phyloP scores from a whole-genome alignment of 768 basidiomycete species.

The Rhodosporidiobolus sp. region DNA sequence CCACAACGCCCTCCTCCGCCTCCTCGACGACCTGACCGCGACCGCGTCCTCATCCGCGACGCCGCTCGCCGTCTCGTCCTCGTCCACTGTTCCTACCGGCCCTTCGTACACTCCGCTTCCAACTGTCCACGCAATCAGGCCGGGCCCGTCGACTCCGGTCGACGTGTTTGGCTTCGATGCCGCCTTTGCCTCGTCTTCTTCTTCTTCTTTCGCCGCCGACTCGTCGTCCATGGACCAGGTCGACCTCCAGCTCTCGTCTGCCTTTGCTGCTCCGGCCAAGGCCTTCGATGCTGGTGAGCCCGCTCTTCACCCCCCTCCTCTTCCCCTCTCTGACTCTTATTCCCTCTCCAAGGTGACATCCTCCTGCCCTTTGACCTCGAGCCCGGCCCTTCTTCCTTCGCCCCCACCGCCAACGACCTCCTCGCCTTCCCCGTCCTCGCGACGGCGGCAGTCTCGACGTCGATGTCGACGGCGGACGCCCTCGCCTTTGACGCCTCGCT shows the following conservation, averaged over 20 bases:
- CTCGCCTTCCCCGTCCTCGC: constrained; percentile 9
- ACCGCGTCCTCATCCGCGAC: background rate
- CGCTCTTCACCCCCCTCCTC: too few relatives aligned
- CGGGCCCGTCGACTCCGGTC: background rate
- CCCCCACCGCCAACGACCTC: background rate
- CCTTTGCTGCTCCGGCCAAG: constrained; percentile 12
- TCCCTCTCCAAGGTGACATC: constrained; percentile 15
- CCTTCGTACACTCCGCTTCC: background rate
- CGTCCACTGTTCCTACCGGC: background rate
- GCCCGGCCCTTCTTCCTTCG: background rate
- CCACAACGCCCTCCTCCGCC: constrained; percentile 8
- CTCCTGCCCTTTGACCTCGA: constrained; percentile 14
- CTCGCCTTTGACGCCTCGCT: constrained; percentile 17
- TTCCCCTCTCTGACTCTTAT: background rate
- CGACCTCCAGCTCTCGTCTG: constrained; percentile 5
- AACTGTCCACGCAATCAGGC: background rate
- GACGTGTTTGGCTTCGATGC: background rate
- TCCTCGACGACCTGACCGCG: constrained; percentile 18
- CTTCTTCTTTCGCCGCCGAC: background rate
- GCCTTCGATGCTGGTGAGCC: constrained; percentile 22
- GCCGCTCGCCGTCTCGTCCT: background rate
- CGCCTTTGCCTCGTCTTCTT: background rate
- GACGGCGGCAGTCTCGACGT: background rate
- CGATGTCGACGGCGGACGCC: background rate
- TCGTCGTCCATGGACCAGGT: background rate